phyloP scores from a whole-genome alignment of 2,329 filamentous ascomycete species.

The Fusarium nanum region DNA sequence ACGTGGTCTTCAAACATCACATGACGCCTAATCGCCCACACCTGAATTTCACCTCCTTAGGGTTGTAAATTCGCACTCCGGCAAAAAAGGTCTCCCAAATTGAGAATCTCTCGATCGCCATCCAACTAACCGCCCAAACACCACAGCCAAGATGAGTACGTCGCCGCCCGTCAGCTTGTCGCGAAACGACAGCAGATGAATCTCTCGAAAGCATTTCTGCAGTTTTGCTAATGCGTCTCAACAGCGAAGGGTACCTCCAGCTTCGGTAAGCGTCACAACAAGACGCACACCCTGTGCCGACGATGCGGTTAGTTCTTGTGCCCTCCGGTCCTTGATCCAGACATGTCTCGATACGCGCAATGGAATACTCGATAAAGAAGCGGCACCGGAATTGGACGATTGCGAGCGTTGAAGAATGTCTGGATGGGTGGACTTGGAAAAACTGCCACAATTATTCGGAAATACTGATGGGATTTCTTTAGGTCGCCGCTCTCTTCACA shows the following conservation, averaged over 20 bases:
- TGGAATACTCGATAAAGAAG: constrained; percentile 20
- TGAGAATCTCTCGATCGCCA: constrained; percentile 54
- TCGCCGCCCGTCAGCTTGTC: constrained; percentile 45
- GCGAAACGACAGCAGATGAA: constrained; percentile 33
- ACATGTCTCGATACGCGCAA: constrained; percentile 30
- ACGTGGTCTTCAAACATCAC: constrained; percentile 44
- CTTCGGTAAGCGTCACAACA: constrained; percentile 84
- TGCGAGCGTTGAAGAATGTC: constrained; percentile 32
- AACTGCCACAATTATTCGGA: constrained; percentile 6
- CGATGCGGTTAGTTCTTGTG: constrained; percentile 84
- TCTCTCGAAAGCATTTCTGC: constrained; percentile 23
- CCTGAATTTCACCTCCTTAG: constrained; percentile 46
- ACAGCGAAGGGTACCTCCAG: constrained; percentile 69
- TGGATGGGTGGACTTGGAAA: constrained; percentile 14
- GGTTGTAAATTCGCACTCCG: constrained; percentile 54
- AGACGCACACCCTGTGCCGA: constrained; percentile 98
- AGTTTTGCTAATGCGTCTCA: constrained; percentile 46
- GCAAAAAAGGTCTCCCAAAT: constrained; percentile 52
- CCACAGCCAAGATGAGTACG: constrained; percentile 70
- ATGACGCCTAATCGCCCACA: constrained; percentile 44
- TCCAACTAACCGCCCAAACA: constrained; percentile 55
- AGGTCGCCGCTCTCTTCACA: constrained; percentile 97
- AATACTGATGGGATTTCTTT: constrained; percentile 46
- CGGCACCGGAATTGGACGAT: constrained; percentile 16
- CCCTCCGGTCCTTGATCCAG: constrained; percentile 27